Evolutionary conservation across 257 asterid species (phyloP).

Genomic region (Agastache rugosa): DNA sequence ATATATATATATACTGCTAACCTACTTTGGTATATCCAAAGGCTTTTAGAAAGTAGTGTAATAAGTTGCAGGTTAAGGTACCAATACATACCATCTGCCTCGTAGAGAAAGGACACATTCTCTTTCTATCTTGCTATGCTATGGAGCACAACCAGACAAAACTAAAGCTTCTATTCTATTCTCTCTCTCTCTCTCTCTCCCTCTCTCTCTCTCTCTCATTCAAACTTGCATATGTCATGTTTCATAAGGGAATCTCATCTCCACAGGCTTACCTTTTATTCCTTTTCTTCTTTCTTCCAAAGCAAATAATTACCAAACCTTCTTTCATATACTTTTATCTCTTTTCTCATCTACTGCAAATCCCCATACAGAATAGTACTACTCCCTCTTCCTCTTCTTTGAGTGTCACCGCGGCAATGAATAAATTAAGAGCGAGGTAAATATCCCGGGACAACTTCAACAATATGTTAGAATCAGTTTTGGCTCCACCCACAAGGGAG

Average conservation of each 20-base stretch:
- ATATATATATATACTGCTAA: slow-evolving; percentile 42
- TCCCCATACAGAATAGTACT: slow-evolving; percentile 56
- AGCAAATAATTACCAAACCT: slow-evolving; percentile 57
- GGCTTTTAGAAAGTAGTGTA: slow-evolving; percentile 64
- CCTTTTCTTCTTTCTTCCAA: slow-evolving; percentile 61
- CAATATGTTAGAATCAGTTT: slow-evolving; percentile 38
- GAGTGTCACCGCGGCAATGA: slow-evolving; percentile 56
- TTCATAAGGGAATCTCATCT: slow-evolving; percentile 69
- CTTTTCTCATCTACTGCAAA: slow-evolving; percentile 58
- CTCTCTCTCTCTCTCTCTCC: slow-evolving; percentile 14
- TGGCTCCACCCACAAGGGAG: slow-evolving; percentile 47
- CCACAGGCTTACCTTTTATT: slow-evolving; percentile 58
- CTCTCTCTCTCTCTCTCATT: slow-evolving; percentile 19
- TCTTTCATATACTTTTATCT: slow-evolving; percentile 57
- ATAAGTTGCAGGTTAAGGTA: slow-evolving; percentile 61
- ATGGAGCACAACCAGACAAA: slow-evolving; percentile 62
- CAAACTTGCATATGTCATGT: slow-evolving; percentile 51
- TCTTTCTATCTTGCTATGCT: slow-evolving; percentile 47
- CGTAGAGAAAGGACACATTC: slow-evolving; percentile 42
- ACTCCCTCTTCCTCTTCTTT: slow-evolving; percentile 30
- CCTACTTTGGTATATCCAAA: slow-evolving; percentile 59
- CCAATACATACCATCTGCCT: slow-evolving; percentile 67
- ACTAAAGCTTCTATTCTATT: slow-evolving; percentile 62
- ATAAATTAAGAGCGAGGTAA: slow-evolving; percentile 38
- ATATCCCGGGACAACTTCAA: slow-evolving; percentile 30